Evolutionary conservation across 257 asterid genomes (phyloP).

Genomic region (Solanum boliviense): DNA sequence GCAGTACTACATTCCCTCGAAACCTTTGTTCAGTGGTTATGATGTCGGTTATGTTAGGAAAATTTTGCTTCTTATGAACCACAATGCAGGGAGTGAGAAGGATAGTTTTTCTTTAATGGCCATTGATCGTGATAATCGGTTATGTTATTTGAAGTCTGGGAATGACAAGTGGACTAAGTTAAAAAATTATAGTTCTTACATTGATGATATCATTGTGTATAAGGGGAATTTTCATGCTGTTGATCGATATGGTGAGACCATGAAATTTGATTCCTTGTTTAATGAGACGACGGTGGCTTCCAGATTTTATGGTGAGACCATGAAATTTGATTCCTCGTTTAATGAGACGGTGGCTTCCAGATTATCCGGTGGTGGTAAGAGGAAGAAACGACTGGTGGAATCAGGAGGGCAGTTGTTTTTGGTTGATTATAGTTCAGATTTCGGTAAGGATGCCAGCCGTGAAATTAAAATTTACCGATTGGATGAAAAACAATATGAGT

Average conservation of each 20-base stretch:
- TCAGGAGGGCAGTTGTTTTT: background rate
- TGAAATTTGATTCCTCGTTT: background rate
- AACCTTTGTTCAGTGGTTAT: background rate
- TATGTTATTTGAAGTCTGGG: background rate
- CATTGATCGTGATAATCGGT: background rate
- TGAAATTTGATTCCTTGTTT: background rate
- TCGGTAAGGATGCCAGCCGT: background rate
- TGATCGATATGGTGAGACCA: background rate
- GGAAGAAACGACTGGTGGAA: background rate
- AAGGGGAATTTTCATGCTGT: background rate
- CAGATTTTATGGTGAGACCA: background rate
- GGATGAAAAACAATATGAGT: background rate
- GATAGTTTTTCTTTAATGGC: background rate
- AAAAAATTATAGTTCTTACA: background rate
- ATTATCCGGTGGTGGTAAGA: background rate
- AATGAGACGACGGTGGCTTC: background rate
- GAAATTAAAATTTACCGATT: background rate
- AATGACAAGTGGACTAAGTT: background rate
- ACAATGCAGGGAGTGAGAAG: background rate
- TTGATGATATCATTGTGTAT: background rate
- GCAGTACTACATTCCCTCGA: background rate
- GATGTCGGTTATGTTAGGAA: background rate
- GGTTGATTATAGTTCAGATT: background rate
- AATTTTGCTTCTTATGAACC: background rate
- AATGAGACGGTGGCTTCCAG: background rate